Conservation (phyloP, 495 filamentous ascomycete species). For the Lophiostoma macrostomum region DNA sequence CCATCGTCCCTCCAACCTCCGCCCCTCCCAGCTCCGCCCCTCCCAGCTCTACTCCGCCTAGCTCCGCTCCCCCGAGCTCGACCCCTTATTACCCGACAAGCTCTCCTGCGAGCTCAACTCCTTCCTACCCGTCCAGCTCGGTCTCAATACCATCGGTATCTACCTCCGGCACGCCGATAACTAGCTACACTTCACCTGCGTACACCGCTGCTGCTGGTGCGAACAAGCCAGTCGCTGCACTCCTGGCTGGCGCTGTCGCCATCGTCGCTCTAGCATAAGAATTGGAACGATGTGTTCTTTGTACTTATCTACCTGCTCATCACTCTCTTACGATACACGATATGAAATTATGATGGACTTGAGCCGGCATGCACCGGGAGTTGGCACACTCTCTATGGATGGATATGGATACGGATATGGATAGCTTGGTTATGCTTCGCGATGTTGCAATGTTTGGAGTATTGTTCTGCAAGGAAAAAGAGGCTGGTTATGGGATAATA, state of each 20-base stretch:
- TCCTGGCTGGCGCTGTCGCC: slow-evolving; percentile 28
- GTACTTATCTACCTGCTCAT: slow-evolving; percentile 9
- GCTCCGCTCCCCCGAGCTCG: neutral
- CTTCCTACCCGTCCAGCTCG: neutral
- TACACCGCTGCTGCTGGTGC: slow-evolving; percentile 30
- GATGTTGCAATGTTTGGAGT: no score
- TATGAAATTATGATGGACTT: no score
- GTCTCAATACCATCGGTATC: neutral
- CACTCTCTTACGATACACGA: slow-evolving; percentile 3
- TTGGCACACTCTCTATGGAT: no score
- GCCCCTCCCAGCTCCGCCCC: neutral
- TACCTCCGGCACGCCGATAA: neutral
- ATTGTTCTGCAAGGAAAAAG: no score
- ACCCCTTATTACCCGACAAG: neutral
- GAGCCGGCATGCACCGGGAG: no score
- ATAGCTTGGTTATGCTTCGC: no score
- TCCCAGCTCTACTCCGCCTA: no score
- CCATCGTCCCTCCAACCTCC: slow-evolving; percentile 6
- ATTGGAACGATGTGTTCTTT: neutral
- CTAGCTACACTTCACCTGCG: slow-evolving; percentile 6
- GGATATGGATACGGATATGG: no score
- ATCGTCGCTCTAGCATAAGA: slow-evolving; percentile 18
- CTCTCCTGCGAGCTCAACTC: neutral
- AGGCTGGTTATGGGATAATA: no score
- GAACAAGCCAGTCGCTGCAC: slow-evolving; percentile 25